Percentiles rank a stretch among this genome's conserved stretches.
Conservation (phyloP, 2,329 filamentous ascomycete species). For the Curvularia sp. region DNA sequence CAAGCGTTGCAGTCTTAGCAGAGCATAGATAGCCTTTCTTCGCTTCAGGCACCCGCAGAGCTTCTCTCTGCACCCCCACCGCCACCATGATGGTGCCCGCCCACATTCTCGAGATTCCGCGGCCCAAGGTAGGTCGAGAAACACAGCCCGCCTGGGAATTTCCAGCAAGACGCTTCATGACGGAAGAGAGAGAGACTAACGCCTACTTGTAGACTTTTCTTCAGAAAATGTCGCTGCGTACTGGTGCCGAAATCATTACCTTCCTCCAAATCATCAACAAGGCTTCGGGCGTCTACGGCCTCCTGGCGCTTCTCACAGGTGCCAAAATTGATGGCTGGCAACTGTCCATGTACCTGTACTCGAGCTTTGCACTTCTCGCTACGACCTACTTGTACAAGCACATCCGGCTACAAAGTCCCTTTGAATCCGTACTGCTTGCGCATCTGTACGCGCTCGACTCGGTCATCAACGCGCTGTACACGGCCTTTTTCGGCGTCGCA, state of each 20-base stretch:
- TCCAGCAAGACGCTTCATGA: background rate
- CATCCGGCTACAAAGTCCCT: constrained; percentile 77
- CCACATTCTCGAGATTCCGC: constrained; percentile 49
- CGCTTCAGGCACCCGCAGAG: constrained; percentile 6
- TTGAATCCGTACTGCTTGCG: constrained; percentile 81
- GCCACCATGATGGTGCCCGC: constrained; percentile 43
- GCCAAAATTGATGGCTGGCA: constrained; percentile 83
- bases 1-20: constrained; percentile 22
- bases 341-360: constrained; percentile 91
- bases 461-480: constrained; percentile 81
- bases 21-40: constrained; percentile 25
- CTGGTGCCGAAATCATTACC: constrained; percentile 83
- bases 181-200: constrained; percentile 24
- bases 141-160: constrained; percentile 7
- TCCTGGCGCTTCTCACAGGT: constrained; percentile 87
- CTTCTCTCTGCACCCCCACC: constrained; percentile 9
- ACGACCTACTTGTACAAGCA: constrained; percentile 77
- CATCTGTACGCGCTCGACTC: constrained; percentile 88
- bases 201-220: constrained; percentile 72
- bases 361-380: constrained; percentile 71
- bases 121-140: constrained; percentile 45
- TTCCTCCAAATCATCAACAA: constrained; percentile 90
- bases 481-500: constrained; percentile 77
- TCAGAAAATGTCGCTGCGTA: constrained; percentile 83
- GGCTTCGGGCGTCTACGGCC: constrained; percentile 85